Conservation (phyloP, 2,329 filamentous ascomycete genomes). For the Aspergillus sp. region DNA sequence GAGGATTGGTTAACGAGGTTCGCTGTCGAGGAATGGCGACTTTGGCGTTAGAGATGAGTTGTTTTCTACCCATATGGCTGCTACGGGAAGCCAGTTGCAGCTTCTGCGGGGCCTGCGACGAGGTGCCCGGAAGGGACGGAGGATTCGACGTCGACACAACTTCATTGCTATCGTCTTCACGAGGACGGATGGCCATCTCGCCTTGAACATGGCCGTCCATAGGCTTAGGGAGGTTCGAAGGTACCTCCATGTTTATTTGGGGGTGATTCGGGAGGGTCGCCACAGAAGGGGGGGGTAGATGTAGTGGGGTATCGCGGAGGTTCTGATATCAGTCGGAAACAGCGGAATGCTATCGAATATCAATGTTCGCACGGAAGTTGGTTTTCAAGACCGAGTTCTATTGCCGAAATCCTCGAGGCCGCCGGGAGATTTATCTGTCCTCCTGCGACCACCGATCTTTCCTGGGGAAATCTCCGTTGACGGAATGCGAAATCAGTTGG, state of each 20-base stretch:
- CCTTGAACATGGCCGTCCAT: constrained; percentile 7
- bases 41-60: constrained; percentile 21
- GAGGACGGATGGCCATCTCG: constrained; percentile 10
- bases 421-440: not conserved
- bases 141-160: constrained; percentile 12
- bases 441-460: not conserved
- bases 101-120: constrained; percentile 3
- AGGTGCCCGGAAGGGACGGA: constrained; percentile 5
- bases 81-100: constrained; percentile 7
- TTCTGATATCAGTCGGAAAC: not conserved
- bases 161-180: constrained; percentile 4
- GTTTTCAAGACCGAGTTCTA: not conserved
- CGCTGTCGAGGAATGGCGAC: constrained; percentile 33
- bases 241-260: constrained; percentile 10
- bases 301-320: not conserved
- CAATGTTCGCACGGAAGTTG: not conserved
- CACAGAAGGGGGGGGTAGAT: not conserved
- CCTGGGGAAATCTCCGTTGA: not conserved
- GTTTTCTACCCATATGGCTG: constrained; percentile 13
- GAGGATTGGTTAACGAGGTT: constrained; percentile 8
- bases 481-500: not conserved
- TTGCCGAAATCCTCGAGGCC: not conserved
- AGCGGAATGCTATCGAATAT: not conserved
- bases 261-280: not conserved
- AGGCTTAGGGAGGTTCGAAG: constrained; percentile 11